Evolutionary conservation across 176 grass and related monocot genomes (phyloP).

Genomic region (Oryza meridionalis): DNA sequence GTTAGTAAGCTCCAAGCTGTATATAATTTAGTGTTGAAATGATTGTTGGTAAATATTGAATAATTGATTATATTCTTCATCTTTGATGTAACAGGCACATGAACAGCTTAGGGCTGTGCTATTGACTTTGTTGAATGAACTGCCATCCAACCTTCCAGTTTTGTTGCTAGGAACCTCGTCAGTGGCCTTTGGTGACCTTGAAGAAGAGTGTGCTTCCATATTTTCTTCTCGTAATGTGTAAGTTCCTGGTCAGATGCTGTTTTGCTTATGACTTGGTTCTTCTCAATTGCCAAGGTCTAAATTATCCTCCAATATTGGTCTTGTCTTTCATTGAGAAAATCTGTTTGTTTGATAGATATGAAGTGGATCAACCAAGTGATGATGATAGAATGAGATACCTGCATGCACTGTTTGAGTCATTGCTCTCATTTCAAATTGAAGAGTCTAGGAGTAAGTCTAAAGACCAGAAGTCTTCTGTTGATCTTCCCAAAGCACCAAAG

Average conservation of each 20-base stretch:
- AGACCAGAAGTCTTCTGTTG: conserved; percentile 58
- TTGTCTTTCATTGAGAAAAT: conserved; percentile 37
- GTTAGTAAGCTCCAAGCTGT: conserved; percentile 61
- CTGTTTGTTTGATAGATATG: conserved; percentile 74
- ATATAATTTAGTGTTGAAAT: conserved; percentile 32
- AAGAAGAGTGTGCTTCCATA: conserved; percentile 84
- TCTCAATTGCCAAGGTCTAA: neutral
- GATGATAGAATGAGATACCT: conserved; percentile 84
- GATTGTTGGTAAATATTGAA: neutral
- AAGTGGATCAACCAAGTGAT: conserved; percentile 77
- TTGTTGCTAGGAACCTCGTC: conserved; percentile 90
- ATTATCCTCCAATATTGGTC: conserved; percentile 10
- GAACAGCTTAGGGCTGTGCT: conserved; percentile 93
- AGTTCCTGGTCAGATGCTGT: conserved; percentile 41
- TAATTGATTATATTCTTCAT: conserved; percentile 30
- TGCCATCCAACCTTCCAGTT: conserved; percentile 92
- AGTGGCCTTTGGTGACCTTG: conserved; percentile 65
- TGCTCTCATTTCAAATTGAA: conserved; percentile 76
- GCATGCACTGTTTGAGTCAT: conserved; percentile 60
- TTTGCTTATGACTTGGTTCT: conserved; percentile 24
- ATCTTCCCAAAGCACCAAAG: conserved; percentile 91
- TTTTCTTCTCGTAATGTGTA: conserved; percentile 92
- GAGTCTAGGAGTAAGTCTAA: conserved; percentile 76
- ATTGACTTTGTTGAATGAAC: conserved; percentile 84
- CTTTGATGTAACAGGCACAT: conserved; percentile 71